These are phyloP conservation scores for Xerophyta viscosa DNA, from an alignment of 106 monocot species.

Conservation along the genomic window DNA sequence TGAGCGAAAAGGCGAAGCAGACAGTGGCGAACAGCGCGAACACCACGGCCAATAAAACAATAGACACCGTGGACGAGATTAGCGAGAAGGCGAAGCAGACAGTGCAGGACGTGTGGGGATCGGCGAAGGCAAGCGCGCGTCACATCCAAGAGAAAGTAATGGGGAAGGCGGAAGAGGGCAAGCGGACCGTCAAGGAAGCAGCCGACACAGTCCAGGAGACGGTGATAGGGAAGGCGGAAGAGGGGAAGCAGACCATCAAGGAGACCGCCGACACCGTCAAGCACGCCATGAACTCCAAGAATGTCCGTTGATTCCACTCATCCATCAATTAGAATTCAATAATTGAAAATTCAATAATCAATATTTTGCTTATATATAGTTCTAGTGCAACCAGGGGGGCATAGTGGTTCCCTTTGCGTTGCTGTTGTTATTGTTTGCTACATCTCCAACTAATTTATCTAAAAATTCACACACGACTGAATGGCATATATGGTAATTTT, in stretches of 20 bases:
- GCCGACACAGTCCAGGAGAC: slow-evolving; percentile 3
- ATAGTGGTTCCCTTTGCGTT: too few relatives aligned
- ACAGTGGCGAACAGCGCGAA: not conserved
- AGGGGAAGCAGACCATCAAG: slow-evolving; percentile 5
- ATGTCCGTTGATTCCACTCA: slow-evolving; percentile 1
- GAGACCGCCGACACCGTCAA: slow-evolving; percentile 4
- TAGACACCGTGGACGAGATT: slow-evolving; percentile 1
- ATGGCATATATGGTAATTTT: too few relatives aligned
- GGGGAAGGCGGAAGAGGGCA: not conserved
- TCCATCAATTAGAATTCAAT: too few relatives aligned
- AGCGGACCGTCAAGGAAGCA: not conserved
- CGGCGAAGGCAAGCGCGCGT: not conserved
- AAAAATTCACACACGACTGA: too few relatives aligned
- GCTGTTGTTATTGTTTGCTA: too few relatives aligned
- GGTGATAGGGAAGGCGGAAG: not conserved
- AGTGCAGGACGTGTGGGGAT: not conserved
- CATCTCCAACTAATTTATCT: too few relatives aligned
- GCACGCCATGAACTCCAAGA: slow-evolving; percentile 11
- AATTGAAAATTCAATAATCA: too few relatives aligned
- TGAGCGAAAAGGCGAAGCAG: not conserved
- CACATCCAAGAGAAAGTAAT: not conserved
- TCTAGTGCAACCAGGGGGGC: too few relatives aligned
- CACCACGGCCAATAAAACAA: not conserved
- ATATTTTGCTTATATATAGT: too few relatives aligned
- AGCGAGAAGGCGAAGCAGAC: not conserved